Evolutionary conservation across 106 monocot species (phyloP).

Genomic region (Acorus calamus): DNA sequence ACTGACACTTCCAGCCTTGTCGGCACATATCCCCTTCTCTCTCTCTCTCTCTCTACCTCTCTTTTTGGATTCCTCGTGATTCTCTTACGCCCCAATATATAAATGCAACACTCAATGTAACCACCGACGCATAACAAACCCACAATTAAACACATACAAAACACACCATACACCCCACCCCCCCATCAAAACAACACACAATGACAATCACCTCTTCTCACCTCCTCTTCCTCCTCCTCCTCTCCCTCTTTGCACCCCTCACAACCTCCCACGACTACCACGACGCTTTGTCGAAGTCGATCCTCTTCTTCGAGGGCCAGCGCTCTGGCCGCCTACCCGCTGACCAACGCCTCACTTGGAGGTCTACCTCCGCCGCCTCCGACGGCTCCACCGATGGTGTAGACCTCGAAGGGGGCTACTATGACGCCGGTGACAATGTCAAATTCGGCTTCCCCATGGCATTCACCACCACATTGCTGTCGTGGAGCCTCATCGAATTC

Average conservation of each 20-base stretch:
- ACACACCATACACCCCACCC: neutral
- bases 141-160: too few relatives aligned
- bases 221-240: conserved; percentile 2
- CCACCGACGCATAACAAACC: neutral
- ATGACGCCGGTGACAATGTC: conserved; percentile 89
- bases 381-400: conserved; percentile 55
- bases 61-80: conserved; percentile 8
- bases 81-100: conserved; percentile 1
- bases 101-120: neutral
- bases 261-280: conserved; percentile 42
- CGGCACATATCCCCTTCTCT: neutral
- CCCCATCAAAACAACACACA: neutral
- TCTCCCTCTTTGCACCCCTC: neutral
- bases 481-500: conserved; percentile 81
- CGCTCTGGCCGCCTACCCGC: conserved; percentile 71
- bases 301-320: conserved; percentile 92
- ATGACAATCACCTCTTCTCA: too few relatives aligned
- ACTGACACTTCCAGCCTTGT: neutral
- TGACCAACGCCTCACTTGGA: conserved; percentile 46
- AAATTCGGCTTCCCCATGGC: conserved; percentile 93
- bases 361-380: conserved; percentile 44
- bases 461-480: conserved; percentile 77
- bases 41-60: conserved; percentile 4
- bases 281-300: conserved; percentile 73
- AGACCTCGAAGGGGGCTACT: conserved; percentile 84